Evolutionary conservation across 305 asterid genomes (phyloP).

Genomic region (Rubia balearica): DNA sequence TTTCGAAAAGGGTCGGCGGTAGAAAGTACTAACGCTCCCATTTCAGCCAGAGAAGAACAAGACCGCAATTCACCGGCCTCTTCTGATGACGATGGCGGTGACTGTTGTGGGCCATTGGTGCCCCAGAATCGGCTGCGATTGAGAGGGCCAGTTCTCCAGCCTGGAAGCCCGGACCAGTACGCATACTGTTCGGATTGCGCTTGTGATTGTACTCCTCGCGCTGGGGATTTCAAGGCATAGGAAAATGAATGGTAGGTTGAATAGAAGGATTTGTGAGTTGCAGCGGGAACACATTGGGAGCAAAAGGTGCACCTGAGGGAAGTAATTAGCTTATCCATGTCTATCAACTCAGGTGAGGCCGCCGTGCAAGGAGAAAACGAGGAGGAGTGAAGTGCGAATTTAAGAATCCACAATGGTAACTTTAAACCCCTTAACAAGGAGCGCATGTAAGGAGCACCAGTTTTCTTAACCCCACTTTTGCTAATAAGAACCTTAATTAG

Average conservation of each 20-base stretch:
- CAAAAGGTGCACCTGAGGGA: slow-evolving; percentile 2
- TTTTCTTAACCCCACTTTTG: too few relatives aligned
- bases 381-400: background rate
- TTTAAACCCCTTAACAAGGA: too few relatives aligned
- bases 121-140: slow-evolving; percentile 78
- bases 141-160: slow-evolving; percentile 66
- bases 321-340: background rate
- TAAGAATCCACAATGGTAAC: too few relatives aligned
- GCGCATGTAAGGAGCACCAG: too few relatives aligned
- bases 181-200: background rate
- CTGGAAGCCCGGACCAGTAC: slow-evolving; percentile 70
- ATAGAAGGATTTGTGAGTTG: background rate
- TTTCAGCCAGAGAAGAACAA: slow-evolving; percentile 69
- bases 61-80: slow-evolving; percentile 17
- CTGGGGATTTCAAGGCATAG: background rate
- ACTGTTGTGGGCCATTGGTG: slow-evolving; percentile 52
- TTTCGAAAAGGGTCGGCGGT: slow-evolving; percentile 68
- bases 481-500: too few relatives aligned
- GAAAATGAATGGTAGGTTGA: background rate
- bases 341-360: background rate
- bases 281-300: background rate
- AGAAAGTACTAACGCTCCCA: slow-evolving; percentile 66
- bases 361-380: background rate
- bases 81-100: slow-evolving; percentile 12
- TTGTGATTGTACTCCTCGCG: background rate